Conservation (phyloP, 805 yeast species). For the Wickerhamiella australiensis region DNA sequence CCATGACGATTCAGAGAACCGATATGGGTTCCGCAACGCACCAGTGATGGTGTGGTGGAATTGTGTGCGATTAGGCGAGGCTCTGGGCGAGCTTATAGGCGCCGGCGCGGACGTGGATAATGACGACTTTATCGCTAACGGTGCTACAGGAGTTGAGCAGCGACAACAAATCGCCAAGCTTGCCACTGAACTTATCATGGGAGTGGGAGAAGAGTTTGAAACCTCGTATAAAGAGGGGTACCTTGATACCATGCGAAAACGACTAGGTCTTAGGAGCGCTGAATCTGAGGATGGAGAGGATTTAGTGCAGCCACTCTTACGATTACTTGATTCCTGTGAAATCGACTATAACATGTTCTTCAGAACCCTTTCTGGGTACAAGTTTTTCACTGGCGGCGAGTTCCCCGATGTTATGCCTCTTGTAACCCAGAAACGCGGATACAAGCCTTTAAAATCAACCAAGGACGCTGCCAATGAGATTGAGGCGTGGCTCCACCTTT, state of each 20-base stretch:
- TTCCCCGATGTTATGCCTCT: slow-evolving; percentile 23
- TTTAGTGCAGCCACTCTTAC: slow-evolving; percentile 49
- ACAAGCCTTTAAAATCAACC: slow-evolving; percentile 24
- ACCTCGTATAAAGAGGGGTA: slow-evolving; percentile 48
- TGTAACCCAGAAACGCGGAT: slow-evolving; percentile 28
- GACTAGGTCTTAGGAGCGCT: slow-evolving; percentile 52
- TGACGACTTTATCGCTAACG: slow-evolving; percentile 31
- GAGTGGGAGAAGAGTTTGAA: slow-evolving; percentile 55
- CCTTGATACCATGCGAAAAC: slow-evolving; percentile 41
- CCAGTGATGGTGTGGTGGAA: slow-evolving; percentile 93
- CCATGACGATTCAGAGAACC: slow-evolving; percentile 59
- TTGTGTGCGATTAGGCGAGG: slow-evolving; percentile 70
- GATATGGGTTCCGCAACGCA: slow-evolving; percentile 74
- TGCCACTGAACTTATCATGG: slow-evolving; percentile 55
- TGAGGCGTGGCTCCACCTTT: slow-evolving; percentile 42
- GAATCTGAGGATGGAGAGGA: slow-evolving; percentile 29
- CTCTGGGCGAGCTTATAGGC: slow-evolving; percentile 69
- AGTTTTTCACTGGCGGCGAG: slow-evolving; percentile 31
- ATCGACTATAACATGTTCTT: slow-evolving; percentile 77
- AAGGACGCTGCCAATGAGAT: slow-evolving; percentile 35
- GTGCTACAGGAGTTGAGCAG: slow-evolving; percentile 37
- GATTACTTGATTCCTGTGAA: slow-evolving; percentile 45
- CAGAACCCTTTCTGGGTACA: slow-evolving; percentile 42
- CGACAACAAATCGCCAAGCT: slow-evolving; percentile 39
- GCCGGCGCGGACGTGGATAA: slow-evolving; percentile 45